Base-by-base conservation (phyloP, 169 alveolate genomes). In the Eimeria necatrix region DNA sequence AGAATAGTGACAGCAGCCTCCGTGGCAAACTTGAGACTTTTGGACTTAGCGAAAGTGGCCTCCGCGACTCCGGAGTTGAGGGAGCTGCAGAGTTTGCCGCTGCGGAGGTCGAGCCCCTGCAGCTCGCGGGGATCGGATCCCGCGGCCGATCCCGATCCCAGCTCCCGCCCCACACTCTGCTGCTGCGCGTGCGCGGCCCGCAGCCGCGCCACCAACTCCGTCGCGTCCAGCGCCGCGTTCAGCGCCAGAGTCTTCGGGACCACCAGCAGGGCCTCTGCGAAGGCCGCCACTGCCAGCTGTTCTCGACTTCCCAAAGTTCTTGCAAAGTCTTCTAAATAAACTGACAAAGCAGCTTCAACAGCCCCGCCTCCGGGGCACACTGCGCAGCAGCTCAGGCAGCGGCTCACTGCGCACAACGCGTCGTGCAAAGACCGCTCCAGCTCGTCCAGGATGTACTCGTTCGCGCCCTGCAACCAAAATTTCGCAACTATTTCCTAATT, bases 351-450 rank as follows among this genome's bases (percentile, higher is more conserved):
- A 18, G 99, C 98, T 96, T 99, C 99, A 41, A 99, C 99, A 49
- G 99, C 99, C 7, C 99, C 99, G 22, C 99, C 99, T 41, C 99
- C 99, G 8, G 99, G 98, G 46, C 98, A 98, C 12, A 98, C 98
- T 24, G 94, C 93, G 92, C 96, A 97, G 76, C 41, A 9, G 61
- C 90, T 73, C 56, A 61, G 71, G 53, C 95, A 53, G 12, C 81
- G 98, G 6, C 97, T 97, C 83, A 98, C 98, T 20, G 99, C 99
- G 92, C 99, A 99, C 51, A 99, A 96, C 9, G 99, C 99, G 96
- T 99, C 99, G 95, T 99, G 99, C 12, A 99, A 95, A 7, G 99
- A 98, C 68, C 99, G 95, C 73, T 99, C 99, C 71, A 98, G 97
- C 97, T 99, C 99, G 93, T 99, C 99, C 46, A 99, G 96, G 99